These are phyloP conservation scores for Eucalyptus pauciflora DNA, from an alignment of 345 rosid genomes.

Conservation along the genomic window DNA sequence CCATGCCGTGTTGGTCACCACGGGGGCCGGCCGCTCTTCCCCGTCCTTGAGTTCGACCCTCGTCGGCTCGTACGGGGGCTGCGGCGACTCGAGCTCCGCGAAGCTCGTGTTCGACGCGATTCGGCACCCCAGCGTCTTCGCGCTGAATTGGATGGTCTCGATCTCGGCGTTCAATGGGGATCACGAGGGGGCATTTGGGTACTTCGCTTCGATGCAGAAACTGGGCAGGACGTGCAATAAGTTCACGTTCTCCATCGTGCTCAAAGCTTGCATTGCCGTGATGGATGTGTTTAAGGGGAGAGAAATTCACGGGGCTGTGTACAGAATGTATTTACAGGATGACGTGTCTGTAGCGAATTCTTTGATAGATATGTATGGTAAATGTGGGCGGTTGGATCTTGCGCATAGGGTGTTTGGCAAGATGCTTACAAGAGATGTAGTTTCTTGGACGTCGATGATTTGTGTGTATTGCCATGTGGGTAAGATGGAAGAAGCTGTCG, in stretches of 20 bases:
- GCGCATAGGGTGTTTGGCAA: constrained; percentile 24
- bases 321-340: constrained; percentile 4
- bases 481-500: constrained; percentile 7
- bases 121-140: constrained; percentile 14
- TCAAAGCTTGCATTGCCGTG: constrained; percentile 38
- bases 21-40: background rate
- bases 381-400: constrained; percentile 12
- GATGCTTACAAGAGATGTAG: constrained; percentile 20
- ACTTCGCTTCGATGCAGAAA: constrained; percentile 18
- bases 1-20: constrained; percentile 17
- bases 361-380: constrained; percentile 28
- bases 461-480: constrained; percentile 28
- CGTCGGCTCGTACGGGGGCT: constrained; percentile 26
- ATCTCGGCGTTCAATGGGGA: constrained; percentile 20
- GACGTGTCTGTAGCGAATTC: constrained; percentile 17
- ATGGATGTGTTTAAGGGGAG: constrained; percentile 27
- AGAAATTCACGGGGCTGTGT: constrained; percentile 19
- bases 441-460: constrained; percentile 44
- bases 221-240: constrained; percentile 11
- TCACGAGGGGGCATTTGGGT: constrained; percentile 19
- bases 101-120: constrained; percentile 9
- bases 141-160: constrained; percentile 39
- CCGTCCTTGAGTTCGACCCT: constrained; percentile 19
- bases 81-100: constrained; percentile 22
- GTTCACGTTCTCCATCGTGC: constrained; percentile 28